Evolutionary conservation across 495 filamentous ascomycete species (phyloP).

Genomic region (Aspergillus leporis): DNA sequence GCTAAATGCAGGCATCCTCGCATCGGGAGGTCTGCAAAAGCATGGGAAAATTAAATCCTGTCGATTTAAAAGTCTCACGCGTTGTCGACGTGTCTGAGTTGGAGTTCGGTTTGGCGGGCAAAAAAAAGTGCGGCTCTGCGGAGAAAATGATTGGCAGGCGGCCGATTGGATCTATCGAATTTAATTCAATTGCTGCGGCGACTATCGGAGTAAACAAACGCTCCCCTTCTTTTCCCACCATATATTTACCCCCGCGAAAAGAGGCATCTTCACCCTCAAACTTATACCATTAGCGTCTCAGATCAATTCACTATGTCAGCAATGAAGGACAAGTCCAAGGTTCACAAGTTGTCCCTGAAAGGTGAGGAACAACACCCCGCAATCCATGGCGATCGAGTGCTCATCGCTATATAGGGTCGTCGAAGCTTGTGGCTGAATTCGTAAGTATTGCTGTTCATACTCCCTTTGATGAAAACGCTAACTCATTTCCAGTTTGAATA

Average conservation of each 20-base stretch:
- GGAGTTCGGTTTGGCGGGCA: slow-evolving; percentile 12
- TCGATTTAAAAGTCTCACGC: neutral
- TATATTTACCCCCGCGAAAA: neutral
- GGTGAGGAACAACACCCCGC: slow-evolving; percentile 45
- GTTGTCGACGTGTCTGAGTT: neutral
- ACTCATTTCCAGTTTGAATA: slow-evolving; percentile 80
- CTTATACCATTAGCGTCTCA: neutral
- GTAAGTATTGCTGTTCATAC: slow-evolving; percentile 54
- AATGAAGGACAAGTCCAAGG: slow-evolving; percentile 84
- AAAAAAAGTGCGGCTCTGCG: slow-evolving; percentile 28
- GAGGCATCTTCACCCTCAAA: neutral
- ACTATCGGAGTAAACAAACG: slow-evolving; percentile 45
- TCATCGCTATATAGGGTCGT: slow-evolving; percentile 57
- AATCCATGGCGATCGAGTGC: slow-evolving; percentile 13
- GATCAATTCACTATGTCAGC: slow-evolving; percentile 35
- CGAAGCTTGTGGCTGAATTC: slow-evolving; percentile 92
- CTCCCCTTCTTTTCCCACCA: slow-evolving; percentile 16
- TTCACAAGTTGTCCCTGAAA: slow-evolving; percentile 91
- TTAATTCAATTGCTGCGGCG: slow-evolving; percentile 30
- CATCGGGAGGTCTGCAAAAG: slow-evolving; percentile 48
- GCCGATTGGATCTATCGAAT: slow-evolving; percentile 21
- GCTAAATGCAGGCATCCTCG: slow-evolving; percentile 57
- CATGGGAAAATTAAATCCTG: slow-evolving; percentile 32
- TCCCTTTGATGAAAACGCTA: slow-evolving; percentile 23
- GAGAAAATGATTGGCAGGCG: slow-evolving; percentile 32